A percentile compares a stretch with the other conserved stretches of the same genome.
Conservation (phyloP, 805 yeast genomes). For the Candida boidinii region DNA sequence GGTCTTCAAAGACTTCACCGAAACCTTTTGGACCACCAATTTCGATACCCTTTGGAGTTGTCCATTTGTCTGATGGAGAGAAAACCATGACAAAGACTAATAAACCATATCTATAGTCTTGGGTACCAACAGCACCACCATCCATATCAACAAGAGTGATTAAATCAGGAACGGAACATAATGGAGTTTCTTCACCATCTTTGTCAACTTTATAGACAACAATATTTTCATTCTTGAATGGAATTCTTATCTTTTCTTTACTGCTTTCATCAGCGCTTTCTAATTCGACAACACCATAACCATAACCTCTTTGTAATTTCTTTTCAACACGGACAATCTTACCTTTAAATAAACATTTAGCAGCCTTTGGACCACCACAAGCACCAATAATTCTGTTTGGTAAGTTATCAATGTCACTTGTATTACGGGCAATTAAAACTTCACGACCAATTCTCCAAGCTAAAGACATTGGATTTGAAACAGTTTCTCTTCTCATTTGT, state of each 20-base stretch:
- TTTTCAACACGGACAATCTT: conserved; percentile 31
- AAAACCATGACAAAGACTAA: conserved; percentile 33
- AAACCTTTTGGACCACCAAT: conserved; percentile 35
- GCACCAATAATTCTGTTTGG: conserved; percentile 24
- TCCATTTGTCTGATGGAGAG: conserved; percentile 30
- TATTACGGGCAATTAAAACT: conserved; percentile 23
- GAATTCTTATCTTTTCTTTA: conserved; percentile 23
- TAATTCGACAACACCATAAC: conserved; percentile 28
- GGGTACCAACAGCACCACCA: conserved; percentile 40
- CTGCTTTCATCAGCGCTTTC: conserved; percentile 4
- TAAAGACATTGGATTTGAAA: conserved; percentile 19
- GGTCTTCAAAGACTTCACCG: conserved; percentile 22
- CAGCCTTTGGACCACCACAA: conserved; percentile 21
- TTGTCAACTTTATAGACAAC: conserved; percentile 20
- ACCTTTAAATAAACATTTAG: conserved; percentile 26
- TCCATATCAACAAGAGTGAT: conserved; percentile 33
- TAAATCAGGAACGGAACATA: conserved; percentile 38
- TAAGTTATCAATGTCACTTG: conserved; percentile 20
- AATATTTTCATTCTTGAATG: conserved; percentile 42
- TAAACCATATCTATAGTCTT: conserved; percentile 38
- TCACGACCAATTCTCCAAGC: conserved; percentile 37
- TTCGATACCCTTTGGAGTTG: conserved; percentile 26
- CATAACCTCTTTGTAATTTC: conserved; percentile 29
- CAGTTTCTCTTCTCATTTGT: conserved; percentile 2
- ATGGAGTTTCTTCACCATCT: conserved; percentile 17